A percentile compares a stretch with the other conserved stretches of the same genome.
phyloP scores from a whole-genome alignment of 1,284 basidiomycete genomes.

The Ceratobasidium sp. region DNA sequence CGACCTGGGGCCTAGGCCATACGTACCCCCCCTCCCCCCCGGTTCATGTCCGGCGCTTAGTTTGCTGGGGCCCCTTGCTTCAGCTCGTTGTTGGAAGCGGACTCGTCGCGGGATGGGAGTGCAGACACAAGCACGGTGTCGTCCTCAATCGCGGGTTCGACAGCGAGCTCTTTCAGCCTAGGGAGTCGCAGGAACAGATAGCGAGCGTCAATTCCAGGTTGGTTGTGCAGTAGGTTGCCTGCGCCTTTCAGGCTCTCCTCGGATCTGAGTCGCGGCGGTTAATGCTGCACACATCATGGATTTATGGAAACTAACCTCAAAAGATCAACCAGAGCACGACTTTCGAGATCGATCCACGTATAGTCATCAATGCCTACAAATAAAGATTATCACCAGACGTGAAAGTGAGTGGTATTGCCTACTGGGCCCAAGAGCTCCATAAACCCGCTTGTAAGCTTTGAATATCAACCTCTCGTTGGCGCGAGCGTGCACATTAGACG shows the following conservation, averaged over 20 bases:
- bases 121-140: neutral
- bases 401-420: neutral
- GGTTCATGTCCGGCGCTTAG: no score
- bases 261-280: no score
- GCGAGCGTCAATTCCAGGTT: conserved; percentile 39
- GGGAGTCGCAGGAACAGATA: conserved; percentile 31
- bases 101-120: neutral
- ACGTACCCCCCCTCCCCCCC: no score
- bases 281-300: no score
- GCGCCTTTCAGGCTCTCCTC: conserved; percentile 33
- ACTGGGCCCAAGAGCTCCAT: conserved; percentile 37
- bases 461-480: conserved; percentile 23
- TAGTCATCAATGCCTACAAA: conserved; percentile 32
- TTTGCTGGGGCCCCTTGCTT: no score
- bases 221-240: conserved; percentile 8
- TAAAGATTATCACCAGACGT: neutral
- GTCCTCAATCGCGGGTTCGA: conserved; percentile 21
- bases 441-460: conserved; percentile 40
- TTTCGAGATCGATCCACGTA: conserved; percentile 35
- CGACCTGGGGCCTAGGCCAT: no score
- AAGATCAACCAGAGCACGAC: conserved; percentile 9
- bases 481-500: neutral
- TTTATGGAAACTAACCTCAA: conserved; percentile 8
- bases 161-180: conserved; percentile 13
- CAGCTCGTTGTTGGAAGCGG: neutral